Evolutionary conservation across 192 early-diverging fungal species (phyloP).

Genomic region (Entomortierella beljakovae): DNA sequence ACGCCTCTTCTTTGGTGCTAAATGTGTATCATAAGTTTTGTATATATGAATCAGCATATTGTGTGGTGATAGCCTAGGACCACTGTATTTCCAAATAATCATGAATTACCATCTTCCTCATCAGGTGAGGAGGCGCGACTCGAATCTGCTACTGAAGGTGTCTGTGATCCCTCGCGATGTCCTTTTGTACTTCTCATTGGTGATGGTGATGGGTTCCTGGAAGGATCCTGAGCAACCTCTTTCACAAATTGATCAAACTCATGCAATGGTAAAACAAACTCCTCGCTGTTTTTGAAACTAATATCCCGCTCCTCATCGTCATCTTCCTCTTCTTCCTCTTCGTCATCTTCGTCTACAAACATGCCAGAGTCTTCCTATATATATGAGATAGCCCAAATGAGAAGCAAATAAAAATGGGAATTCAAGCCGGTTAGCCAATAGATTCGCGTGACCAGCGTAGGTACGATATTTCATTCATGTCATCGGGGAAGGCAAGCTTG

Average conservation of each 20-base stretch:
- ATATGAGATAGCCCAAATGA: background rate
- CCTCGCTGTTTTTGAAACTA: constrained; percentile 54
- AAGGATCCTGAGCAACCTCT: constrained; percentile 56
- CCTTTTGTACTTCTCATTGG: constrained; percentile 50
- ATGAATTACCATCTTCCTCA: constrained; percentile 60
- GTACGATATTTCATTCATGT: background rate
- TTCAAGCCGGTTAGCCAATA: too few species aligned
- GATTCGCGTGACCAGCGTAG: background rate
- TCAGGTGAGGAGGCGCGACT: constrained; percentile 62
- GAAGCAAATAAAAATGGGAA: background rate
- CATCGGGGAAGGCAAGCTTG: background rate
- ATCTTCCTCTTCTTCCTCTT: constrained; percentile 38
- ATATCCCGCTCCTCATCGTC: constrained; percentile 31
- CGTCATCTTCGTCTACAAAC: constrained; percentile 24
- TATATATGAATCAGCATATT: background rate
- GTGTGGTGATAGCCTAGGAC: background rate
- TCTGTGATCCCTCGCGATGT: constrained; percentile 59
- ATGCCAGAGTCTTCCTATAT: constrained; percentile 48
- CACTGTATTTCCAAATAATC: background rate
- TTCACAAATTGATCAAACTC: constrained; percentile 62
- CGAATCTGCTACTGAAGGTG: constrained; percentile 57
- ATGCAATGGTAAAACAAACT: constrained; percentile 61
- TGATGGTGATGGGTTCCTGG: constrained; percentile 39
- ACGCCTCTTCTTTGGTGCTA: constrained; percentile 43
- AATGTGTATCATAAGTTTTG: background rate